Conservation (phyloP, 345 rosid genomes). For the Pseudoturritis turrita region DNA sequence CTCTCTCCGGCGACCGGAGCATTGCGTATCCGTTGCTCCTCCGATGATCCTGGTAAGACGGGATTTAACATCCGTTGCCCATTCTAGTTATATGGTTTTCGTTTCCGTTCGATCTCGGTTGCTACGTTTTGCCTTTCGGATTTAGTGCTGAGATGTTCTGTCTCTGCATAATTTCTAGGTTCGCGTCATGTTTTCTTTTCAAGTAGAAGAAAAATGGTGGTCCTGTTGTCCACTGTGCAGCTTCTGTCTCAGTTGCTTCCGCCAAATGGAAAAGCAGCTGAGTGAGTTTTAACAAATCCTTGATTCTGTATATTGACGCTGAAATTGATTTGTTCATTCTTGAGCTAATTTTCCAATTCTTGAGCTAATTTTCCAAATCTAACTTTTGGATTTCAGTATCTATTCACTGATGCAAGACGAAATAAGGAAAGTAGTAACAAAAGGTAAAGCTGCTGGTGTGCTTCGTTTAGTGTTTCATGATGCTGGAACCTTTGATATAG, state of each 20-base stretch:
- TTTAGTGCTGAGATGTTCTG: not conserved
- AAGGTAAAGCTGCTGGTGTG: constrained; percentile 91
- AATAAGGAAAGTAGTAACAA: constrained; percentile 64
- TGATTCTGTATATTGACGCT: not conserved
- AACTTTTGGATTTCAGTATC: constrained; percentile 4
- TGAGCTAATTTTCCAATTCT: not conserved
- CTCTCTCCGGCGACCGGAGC: constrained; percentile 24
- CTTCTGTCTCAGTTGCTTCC: constrained; percentile 41
- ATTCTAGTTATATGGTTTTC: not conserved
- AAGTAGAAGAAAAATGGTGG: constrained; percentile 44
- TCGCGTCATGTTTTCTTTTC: constrained; percentile 12
- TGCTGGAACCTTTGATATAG: constrained; percentile 82
- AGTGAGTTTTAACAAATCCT: constrained; percentile 39
- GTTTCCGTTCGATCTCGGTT: not conserved
- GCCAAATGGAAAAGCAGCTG: constrained; percentile 37
- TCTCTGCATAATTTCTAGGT: constrained; percentile 19
- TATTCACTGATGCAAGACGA: constrained; percentile 44
- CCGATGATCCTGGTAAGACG: constrained; percentile 31
- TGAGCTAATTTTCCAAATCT: not conserved
- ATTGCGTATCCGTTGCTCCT: constrained; percentile 13
- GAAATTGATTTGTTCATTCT: not conserved
- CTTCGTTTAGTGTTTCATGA: constrained; percentile 98
- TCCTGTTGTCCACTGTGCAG: constrained; percentile 44
- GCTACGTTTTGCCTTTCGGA: not conserved
- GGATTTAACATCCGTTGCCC: too few relatives aligned